Base-by-base conservation (phyloP, 73 alveolate species). In the Tetrahymena thermophila region DNA sequence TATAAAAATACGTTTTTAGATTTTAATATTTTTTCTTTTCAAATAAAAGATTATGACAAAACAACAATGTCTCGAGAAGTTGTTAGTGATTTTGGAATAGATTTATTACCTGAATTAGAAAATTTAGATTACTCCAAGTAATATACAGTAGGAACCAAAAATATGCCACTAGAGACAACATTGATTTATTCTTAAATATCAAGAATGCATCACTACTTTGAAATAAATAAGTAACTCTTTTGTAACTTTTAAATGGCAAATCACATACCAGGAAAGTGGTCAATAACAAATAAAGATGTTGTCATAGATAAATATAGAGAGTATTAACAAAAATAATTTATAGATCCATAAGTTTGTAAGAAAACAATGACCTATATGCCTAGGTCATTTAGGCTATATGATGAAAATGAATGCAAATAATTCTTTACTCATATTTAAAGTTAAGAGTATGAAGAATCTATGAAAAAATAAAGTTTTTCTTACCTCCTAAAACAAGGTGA, bases 251-350 rank as follows among this genome's bases (percentile, higher is more conserved):
- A 71, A 71, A 71, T 71, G 37, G 89, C 89, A 35, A 95, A 94
- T 50, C 97, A 95, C 37, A 95, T 95, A n/a, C 97, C 97, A 34
- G 97, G 97, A 11, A 95, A 95, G 42, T 83, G 94, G 50, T 43
- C 97, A 34, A 93, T 95, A 6, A 85, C 97, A 1, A 37, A 21
- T 28, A 95, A 95, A 57, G 85, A 95, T 44, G 40, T 43, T 13
- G 93, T 95, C 17, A 95, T 95, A 9, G 95, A 95, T 35, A 95
- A 95, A 35, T 95, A 50, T 25, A 95, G 93, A 94, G 56, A 31
- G 35, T 95, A 93, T 43, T 95, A 85, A 23, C 28, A 89, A 34
- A 43, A 95, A 40, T 37, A 42, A 34, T 85, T 85, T 43, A 43
- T 94, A 10, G 93, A 94, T 34, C 42, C 93, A 56, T 93, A 31